Evolutionary conservation across 495 filamentous ascomycete genomes (phyloP), one percentile per base, ranked within the genome.

Genomic region (Pseudomonodictys pantanalensis): DNA sequence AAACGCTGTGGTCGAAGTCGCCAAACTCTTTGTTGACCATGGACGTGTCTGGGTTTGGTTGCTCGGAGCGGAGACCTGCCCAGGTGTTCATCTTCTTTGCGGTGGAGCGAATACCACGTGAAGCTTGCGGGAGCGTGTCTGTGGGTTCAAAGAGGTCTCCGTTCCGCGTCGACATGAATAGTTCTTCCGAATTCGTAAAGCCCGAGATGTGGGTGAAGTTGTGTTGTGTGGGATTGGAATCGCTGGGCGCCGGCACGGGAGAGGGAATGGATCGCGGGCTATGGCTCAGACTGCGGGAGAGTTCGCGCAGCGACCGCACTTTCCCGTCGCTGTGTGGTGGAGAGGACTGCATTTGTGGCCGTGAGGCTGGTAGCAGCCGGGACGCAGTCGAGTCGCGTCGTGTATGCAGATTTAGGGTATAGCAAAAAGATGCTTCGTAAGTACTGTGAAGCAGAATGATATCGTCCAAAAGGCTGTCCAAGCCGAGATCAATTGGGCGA

Each of bases 41-140:
- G 3, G 67, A 69, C 1, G 67, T 71, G 46, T 65, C 52, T 6
- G 47, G 45, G 25, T 55, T 48, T 11, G 30, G 57, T 6, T 22
- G 39, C 25, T 69, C 62, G 6, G 67, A 51, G 17, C 33, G 33
- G 1, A 43, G 64, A 24, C 47, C 32, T 20, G 66, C 48, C 55
- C 64, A 70, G 48, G n/a, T 30, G 35, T 33, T 52, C 26, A 63
- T 51, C 42, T 64, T 68, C 52, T 68, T 64, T 2, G 68, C 68
- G 12, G 58, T 70, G 18, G 65, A 65, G 6, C 68, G 65, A 15
- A 70, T 52, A 44, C 51, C 28, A 17, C 56, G 64, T 18, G 44
- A 45, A n/a, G n/a, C n/a, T 29, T 20, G 60, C 2, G 53, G 63
- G 2, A 55, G 45, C 15, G 65, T 54, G 23, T 64, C 56, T 22